phyloP scores from a whole-genome alignment of 306 rosid genomes.

The Lupinus albus region DNA sequence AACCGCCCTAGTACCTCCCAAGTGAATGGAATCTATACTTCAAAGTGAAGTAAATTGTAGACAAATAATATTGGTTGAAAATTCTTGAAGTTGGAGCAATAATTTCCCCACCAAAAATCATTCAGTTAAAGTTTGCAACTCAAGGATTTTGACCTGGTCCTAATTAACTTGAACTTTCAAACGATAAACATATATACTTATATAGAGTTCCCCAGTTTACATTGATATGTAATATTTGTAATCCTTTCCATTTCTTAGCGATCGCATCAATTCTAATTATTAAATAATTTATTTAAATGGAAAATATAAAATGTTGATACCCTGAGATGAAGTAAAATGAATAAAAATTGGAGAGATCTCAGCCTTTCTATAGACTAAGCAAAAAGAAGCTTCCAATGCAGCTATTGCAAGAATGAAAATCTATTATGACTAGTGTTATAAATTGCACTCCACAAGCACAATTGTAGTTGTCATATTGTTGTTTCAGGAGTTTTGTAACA shows the following conservation, averaged over 20 bases:
- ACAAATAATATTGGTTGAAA: slow-evolving; percentile 45
- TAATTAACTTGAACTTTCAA: slow-evolving; percentile 12
- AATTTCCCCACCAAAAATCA: slow-evolving; percentile 25
- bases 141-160: neutral
- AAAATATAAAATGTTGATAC: no score
- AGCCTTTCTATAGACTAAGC: no score
- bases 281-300: no score
- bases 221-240: no score
- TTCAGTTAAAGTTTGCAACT: slow-evolving; percentile 29
- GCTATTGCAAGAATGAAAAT: neutral
- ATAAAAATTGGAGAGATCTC: no score
- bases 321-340: no score
- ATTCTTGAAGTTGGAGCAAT: slow-evolving; percentile 34
- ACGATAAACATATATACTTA: neutral
- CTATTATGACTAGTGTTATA: slow-evolving; percentile 26
- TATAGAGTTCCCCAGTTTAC: neutral
- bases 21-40: slow-evolving; percentile 47
- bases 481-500: no score
- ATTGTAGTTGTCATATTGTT: no score
- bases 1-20: slow-evolving; percentile 4
- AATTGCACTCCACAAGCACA: no score
- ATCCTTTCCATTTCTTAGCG: no score
- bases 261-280: no score
- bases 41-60: neutral
- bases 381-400: slow-evolving; percentile 39